Base-by-base conservation (phyloP, 2,329 filamentous ascomycete genomes). In the Talaromyces sp. region DNA sequence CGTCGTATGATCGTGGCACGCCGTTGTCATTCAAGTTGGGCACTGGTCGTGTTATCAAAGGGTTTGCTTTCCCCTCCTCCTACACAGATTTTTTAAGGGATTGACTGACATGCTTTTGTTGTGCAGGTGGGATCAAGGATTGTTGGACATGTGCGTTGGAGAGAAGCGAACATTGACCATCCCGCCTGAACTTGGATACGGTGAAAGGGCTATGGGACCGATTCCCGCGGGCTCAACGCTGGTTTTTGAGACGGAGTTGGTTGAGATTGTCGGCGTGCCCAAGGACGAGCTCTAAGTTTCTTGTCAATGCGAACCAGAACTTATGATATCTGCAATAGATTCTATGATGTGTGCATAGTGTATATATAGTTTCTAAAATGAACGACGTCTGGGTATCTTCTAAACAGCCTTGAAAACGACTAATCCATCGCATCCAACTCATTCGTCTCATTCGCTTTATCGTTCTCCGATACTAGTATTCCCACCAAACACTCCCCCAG, bases 111-210 rank as follows among this genome's bases (percentile, higher is more conserved):
- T 37, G 9, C 1, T 13, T 37, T 13, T 13, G 35, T 13, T 43
- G 35, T 5, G 5, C 68, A 91, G 89, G 74, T 97, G 93, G 94
- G 94, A 98, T 73, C 80, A 96, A 75, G 94, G 94, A 59, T 85
- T 98, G 45, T 72, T 95, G 62, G 91, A 91, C 74, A 97, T 98
- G 93, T 98, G 95, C 80, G 90, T 96, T 71, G 94, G 95, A 68
- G 94, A 98, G 84, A 94, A 93, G 84, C 87, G 90, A 71, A 94
- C 87, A 63, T 81, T 99, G 77, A 97, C 90, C 22, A 95, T 99
- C 64, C 92, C 93, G n/a, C 92, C 94, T 22, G 87, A 89, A 74
- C 82, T 90, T 74, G 95, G 87, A 57, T 99, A 98, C 78, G 95
- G 95, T 60, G 82, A 89, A 68, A 84, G 87, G 62, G 84, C 79